Evolutionary conservation across 257 asterid genomes (phyloP).

Genomic region (Osmanthus fragrans): DNA sequence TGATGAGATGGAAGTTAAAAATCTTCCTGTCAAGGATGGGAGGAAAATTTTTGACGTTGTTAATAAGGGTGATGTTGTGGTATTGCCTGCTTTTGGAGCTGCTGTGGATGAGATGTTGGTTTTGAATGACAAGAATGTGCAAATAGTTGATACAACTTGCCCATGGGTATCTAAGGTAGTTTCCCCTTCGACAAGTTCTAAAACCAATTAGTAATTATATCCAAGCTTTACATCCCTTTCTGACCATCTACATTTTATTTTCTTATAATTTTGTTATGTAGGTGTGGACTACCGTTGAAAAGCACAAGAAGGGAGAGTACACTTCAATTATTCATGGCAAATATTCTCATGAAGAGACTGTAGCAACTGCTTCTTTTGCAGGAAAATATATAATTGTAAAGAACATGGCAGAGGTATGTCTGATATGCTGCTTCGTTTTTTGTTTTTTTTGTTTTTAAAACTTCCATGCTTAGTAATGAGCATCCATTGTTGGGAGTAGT

Average conservation of each 20-base stretch:
- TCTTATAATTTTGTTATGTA: constrained; percentile 22
- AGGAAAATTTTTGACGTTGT: constrained; percentile 70
- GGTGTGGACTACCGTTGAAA: constrained; percentile 96
- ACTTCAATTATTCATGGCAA: constrained; percentile 95
- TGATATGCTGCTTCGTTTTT: background rate
- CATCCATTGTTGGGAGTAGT: background rate
- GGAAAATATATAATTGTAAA: constrained; percentile 82
- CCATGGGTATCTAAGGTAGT: too few species aligned
- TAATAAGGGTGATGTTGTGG: background rate
- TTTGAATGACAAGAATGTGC: too few species aligned
- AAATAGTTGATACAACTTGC: too few species aligned
- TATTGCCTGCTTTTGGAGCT: too few species aligned
- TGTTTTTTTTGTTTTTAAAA: background rate
- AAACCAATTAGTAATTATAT: background rate
- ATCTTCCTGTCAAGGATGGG: constrained; percentile 64
- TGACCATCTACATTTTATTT: background rate
- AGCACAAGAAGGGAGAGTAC: constrained; percentile 95
- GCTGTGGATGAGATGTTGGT: too few species aligned
- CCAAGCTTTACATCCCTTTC: constrained; percentile 5
- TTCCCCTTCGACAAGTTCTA: too few species aligned
- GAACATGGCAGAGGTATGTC: constrained; percentile 85
- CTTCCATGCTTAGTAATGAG: background rate
- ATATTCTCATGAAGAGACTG: constrained; percentile 90
- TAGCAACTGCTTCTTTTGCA: constrained; percentile 99
- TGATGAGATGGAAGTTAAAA: constrained; percentile 71